Percentiles rank a stretch among this genome's conserved stretches.
These are phyloP conservation scores for Fusarium hainanense DNA, from an alignment of 2,329 filamentous ascomycete species.

Conservation along the genomic window DNA sequence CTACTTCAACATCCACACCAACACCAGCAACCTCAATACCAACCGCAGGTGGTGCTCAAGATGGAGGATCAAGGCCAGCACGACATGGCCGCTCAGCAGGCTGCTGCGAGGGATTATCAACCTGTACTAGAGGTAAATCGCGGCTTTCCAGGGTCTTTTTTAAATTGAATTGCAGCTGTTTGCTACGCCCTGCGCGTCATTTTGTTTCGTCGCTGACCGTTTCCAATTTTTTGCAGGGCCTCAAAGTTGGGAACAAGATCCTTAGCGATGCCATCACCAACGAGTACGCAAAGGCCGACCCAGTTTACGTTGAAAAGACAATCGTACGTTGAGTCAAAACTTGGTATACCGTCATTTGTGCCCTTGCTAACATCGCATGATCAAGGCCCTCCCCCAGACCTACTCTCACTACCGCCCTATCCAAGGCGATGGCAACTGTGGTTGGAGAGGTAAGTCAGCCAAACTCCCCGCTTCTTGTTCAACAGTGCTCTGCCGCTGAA, in stretches of 20 bases:
- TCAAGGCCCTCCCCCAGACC: slow-evolving; percentile 79
- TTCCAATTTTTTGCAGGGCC: slow-evolving; percentile 70
- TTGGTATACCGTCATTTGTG: neutral
- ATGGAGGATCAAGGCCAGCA: slow-evolving; percentile 53
- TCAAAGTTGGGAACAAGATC: slow-evolving; percentile 81
- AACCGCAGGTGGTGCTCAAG: slow-evolving; percentile 33
- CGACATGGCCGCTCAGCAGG: slow-evolving; percentile 69
- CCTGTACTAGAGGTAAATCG: slow-evolving; percentile 65
- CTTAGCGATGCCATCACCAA: slow-evolving; percentile 81
- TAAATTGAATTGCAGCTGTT: neutral
- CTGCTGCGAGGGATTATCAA: slow-evolving; percentile 68
- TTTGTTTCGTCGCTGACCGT: slow-evolving; percentile 28
- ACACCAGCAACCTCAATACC: neutral
- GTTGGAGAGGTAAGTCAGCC: slow-evolving; percentile 86
- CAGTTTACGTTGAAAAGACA: slow-evolving; percentile 87
- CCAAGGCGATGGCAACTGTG: slow-evolving; percentile 94
- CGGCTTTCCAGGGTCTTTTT: neutral
- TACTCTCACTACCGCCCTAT: slow-evolving; percentile 90
- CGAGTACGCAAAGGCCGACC: slow-evolving; percentile 90
- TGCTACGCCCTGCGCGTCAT: slow-evolving; percentile 15
- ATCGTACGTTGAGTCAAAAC: slow-evolving; percentile 67
- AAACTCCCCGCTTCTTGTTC: slow-evolving; percentile 21
- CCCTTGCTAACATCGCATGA: slow-evolving; percentile 26
- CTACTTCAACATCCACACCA: slow-evolving; percentile 10
- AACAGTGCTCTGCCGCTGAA: slow-evolving; percentile 9